Percentiles rank a stretch among this genome's conserved stretches.
Evolutionary conservation across 2,329 filamentous ascomycete species (phyloP).

Genomic region (Parastagonospora avenae): DNA sequence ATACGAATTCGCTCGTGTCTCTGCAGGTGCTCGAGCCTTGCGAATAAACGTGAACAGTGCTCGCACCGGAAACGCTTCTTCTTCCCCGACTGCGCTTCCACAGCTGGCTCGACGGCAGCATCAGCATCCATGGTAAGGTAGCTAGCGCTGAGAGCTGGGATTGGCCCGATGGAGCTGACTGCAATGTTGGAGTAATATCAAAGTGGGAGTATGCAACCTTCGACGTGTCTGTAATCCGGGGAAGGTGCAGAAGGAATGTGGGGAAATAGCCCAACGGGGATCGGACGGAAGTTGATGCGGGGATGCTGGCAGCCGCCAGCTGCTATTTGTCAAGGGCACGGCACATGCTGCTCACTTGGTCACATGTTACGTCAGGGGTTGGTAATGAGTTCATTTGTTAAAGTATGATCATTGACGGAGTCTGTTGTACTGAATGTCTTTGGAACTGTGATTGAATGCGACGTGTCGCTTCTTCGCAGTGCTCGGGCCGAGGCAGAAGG

Average conservation of each 20-base stretch:
- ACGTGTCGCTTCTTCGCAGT: no score
- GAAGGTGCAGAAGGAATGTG: not conserved
- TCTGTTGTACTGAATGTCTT: no score
- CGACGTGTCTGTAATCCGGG: not conserved
- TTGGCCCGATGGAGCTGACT: slow-evolving; percentile 8
- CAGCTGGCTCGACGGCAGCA: slow-evolving; percentile 17
- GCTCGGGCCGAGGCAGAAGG: not conserved
- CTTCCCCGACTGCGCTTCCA: slow-evolving; percentile 29
- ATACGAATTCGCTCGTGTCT: slow-evolving; percentile 49
- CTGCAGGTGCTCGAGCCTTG: slow-evolving; percentile 50
- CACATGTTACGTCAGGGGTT: not conserved
- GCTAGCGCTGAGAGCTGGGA: slow-evolving; percentile 10
- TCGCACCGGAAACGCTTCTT: slow-evolving; percentile 44
- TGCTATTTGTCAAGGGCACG: slow-evolving; percentile 7
- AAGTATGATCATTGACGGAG: not conserved
- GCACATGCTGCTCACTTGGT: slow-evolving; percentile 1
- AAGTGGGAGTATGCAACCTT: not conserved
- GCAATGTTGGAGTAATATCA: slow-evolving; percentile 8
- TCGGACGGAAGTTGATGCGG: slow-evolving; percentile 1
- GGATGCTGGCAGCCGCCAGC: not conserved
- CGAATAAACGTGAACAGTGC: slow-evolving; percentile 40
- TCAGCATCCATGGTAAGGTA: slow-evolving; percentile 27
- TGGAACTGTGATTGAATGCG: no score
- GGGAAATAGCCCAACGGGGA: slow-evolving; percentile 2
- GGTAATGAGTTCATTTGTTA: not conserved